Evolutionary conservation across 192 early-diverging fungal species (phyloP).

Genomic region (Diversispora eburnea): DNA sequence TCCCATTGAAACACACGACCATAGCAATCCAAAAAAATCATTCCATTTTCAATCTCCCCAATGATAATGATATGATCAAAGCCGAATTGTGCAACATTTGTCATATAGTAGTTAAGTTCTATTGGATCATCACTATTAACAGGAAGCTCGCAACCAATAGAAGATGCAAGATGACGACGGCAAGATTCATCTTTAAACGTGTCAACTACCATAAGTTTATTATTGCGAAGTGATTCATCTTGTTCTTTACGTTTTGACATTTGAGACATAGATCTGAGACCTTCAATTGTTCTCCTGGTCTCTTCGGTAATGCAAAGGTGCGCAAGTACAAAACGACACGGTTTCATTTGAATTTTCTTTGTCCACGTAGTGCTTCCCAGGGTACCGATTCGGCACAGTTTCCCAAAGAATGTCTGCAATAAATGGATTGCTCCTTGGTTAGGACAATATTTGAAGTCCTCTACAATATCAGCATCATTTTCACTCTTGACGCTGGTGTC

Average conservation of each 20-base stretch:
- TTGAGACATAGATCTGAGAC: not conserved
- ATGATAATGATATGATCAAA: conserved; percentile 21
- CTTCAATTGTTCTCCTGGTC: not conserved
- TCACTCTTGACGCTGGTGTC: conserved; percentile 3
- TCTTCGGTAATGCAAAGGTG: conserved; percentile 5
- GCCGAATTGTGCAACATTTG: not conserved
- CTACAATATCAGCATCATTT: conserved; percentile 9
- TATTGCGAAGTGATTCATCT: not conserved
- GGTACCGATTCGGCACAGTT: conserved; percentile 14
- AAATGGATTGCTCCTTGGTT: not conserved
- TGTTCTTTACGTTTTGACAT: not conserved
- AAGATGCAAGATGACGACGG: not conserved
- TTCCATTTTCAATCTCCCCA: conserved; percentile 1
- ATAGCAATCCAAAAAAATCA: conserved; percentile 23
- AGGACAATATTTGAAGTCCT: not conserved
- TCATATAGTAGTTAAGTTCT: conserved; percentile 10
- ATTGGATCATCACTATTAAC: not conserved
- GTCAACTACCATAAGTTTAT: conserved; percentile 8
- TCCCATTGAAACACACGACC: conserved; percentile 18
- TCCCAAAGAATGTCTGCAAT: not conserved
- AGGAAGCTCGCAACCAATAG: conserved; percentile 12
- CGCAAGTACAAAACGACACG: not conserved
- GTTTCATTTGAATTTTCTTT: not conserved
- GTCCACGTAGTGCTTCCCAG: not conserved
- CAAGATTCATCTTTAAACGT: not conserved